These are phyloP conservation scores for Pulchroboletus neoregius DNA, from an alignment of 1,284 basidiomycete genomes.

Conservation along the genomic window DNA sequence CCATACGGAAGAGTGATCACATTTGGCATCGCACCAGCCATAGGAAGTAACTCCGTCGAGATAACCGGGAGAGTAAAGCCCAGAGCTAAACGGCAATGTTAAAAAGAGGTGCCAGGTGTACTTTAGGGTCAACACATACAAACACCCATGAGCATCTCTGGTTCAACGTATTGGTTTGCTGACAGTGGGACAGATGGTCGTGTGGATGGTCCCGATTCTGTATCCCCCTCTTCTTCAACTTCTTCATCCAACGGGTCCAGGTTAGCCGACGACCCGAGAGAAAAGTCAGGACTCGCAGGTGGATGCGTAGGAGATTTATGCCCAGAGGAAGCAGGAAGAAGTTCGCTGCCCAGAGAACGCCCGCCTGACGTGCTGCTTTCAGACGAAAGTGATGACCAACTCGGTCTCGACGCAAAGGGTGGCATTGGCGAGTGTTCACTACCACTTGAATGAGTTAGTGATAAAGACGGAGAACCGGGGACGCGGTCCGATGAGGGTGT, in stretches of 20 bases:
- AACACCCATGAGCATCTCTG: constrained; percentile 56
- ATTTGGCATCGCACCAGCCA: constrained; percentile 59
- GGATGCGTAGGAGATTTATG: constrained; percentile 20
- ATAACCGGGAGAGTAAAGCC: constrained; percentile 61
- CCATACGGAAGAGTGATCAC: constrained; percentile 68
- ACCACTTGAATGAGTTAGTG: constrained; percentile 16
- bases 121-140: constrained; percentile 48
- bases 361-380: constrained; percentile 18
- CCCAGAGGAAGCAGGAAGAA: constrained; percentile 8
- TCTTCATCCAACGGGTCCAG: constrained; percentile 19
- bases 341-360: constrained; percentile 23
- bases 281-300: constrained; percentile 27
- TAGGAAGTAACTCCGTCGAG: constrained; percentile 41
- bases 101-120: background rate
- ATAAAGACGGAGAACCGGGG: constrained; percentile 17
- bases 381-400: constrained; percentile 31
- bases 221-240: constrained; percentile 16
- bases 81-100: constrained; percentile 44
- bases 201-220: constrained; percentile 21
- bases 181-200: constrained; percentile 29
- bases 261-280: constrained; percentile 17
- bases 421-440: constrained; percentile 17
- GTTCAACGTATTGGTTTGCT: constrained; percentile 57
- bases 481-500: constrained; percentile 12
- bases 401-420: constrained; percentile 20